A percentile compares a stretch with the other conserved stretches of the same genome.
phyloP scores from a whole-genome alignment of 2,329 filamentous ascomycete species.

The Chaetoscypha palmicola region DNA sequence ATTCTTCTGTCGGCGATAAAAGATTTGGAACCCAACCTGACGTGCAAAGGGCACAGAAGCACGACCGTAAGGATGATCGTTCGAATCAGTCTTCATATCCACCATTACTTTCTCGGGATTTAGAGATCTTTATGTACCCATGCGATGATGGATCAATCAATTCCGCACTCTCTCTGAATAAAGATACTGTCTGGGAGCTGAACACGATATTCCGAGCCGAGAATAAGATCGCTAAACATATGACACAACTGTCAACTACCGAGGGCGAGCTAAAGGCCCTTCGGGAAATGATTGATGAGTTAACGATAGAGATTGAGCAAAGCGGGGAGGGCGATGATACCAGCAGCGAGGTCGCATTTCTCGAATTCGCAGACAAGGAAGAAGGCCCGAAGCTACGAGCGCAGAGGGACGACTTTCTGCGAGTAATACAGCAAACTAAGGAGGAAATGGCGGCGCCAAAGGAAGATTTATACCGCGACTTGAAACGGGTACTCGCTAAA shows the following conservation, averaged over 20 bases:
- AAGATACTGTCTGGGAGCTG: background rate
- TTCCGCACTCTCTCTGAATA: background rate
- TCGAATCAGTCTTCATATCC: too few relatives aligned
- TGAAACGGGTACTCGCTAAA: background rate
- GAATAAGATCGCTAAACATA: background rate
- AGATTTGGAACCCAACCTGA: too few relatives aligned
- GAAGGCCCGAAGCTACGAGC: too few relatives aligned
- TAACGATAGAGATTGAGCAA: background rate
- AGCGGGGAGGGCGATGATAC: background rate
- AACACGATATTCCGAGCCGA: conserved; percentile 5
- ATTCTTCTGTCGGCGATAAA: too few relatives aligned
- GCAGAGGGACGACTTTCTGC: background rate
- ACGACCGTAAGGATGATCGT: too few relatives aligned
- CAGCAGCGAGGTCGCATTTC: too few relatives aligned
- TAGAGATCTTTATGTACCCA: too few relatives aligned
- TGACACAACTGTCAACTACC: background rate
- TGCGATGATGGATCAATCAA: too few relatives aligned
- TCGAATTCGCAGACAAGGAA: too few relatives aligned
- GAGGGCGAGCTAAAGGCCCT: background rate
- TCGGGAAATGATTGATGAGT: background rate
- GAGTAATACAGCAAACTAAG: background rate
- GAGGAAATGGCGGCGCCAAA: background rate
- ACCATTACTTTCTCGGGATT: too few relatives aligned
- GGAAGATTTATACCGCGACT: background rate
- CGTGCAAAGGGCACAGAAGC: too few relatives aligned